Conservation (phyloP, 768 basidiomycete species). For the Cystoderma amianthinum region DNA sequence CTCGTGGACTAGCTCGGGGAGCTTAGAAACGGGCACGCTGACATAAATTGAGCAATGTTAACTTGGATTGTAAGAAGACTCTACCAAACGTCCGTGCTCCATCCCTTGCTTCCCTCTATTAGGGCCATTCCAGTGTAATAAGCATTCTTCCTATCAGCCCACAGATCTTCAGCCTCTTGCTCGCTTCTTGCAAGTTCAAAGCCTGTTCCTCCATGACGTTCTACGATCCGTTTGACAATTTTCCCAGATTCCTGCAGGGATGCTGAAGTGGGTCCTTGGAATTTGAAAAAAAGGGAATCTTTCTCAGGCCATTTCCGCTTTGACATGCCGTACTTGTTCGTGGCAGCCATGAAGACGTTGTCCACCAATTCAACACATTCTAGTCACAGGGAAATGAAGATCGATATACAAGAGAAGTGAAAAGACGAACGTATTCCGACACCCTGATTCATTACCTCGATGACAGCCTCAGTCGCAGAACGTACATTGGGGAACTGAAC, state of each 20-base stretch:
- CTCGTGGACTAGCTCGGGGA: conserved; percentile 58
- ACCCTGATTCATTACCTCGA: conserved; percentile 64
- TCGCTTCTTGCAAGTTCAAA: conserved; percentile 60
- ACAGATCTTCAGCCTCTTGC: conserved; percentile 65
- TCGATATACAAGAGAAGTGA: conserved; percentile 1
- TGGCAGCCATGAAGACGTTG: conserved; percentile 56
- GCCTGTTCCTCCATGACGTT: conserved; percentile 59
- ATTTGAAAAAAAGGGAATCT: conserved; percentile 82
- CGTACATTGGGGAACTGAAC: conserved; percentile 76
- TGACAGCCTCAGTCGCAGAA: conserved; percentile 68
- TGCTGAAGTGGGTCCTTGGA: conserved; percentile 62
- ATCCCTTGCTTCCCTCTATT: conserved; percentile 48
- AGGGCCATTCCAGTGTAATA: conserved; percentile 49
- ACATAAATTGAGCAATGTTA: neutral
- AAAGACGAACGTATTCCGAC: conserved; percentile 63
- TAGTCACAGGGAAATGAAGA: conserved; percentile 15
- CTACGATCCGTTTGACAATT: conserved; percentile 49
- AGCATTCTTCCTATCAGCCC: conserved; percentile 68
- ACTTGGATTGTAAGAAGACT: conserved; percentile 2
- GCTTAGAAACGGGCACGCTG: conserved; percentile 56
- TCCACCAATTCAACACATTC: conserved; percentile 87
- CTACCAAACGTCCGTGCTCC: conserved; percentile 76
- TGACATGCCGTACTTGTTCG: conserved; percentile 49
- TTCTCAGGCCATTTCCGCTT: conserved; percentile 48
- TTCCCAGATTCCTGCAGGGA: conserved; percentile 57